Evolutionary conservation across 2,329 filamentous ascomycete species (phyloP).

Genomic region (Paracorniculantispora psalliotae): DNA sequence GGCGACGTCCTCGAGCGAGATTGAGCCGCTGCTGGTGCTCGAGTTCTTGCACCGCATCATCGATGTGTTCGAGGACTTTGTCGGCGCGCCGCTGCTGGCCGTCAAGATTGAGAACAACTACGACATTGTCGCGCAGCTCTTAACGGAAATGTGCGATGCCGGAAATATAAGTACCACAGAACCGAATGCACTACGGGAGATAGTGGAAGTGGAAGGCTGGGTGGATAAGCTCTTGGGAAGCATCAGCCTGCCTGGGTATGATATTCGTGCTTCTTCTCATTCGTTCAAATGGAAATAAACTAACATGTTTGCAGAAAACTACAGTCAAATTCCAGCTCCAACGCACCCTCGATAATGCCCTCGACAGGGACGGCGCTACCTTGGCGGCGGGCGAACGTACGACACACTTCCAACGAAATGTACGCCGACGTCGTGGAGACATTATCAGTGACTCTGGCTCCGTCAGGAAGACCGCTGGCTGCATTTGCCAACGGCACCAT

Average conservation of each 20-base stretch:
- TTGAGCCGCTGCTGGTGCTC: slow-evolving; percentile 82
- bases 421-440: slow-evolving; percentile 96
- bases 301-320: slow-evolving; percentile 32
- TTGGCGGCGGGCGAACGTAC: slow-evolving; percentile 87
- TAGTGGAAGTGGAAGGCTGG: slow-evolving; percentile 87
- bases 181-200: slow-evolving; percentile 83
- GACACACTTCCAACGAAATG: slow-evolving; percentile 94
- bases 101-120: slow-evolving; percentile 85
- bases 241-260: slow-evolving; percentile 73
- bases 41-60: slow-evolving; percentile 93
- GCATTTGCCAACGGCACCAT: slow-evolving; percentile 90
- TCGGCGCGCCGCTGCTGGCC: slow-evolving; percentile 80
- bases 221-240: slow-evolving; percentile 84
- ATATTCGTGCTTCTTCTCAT: background rate
- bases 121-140: slow-evolving; percentile 86
- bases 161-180: slow-evolving; percentile 88
- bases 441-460: slow-evolving; percentile 79
- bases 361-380: slow-evolving; percentile 59
- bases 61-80: slow-evolving; percentile 89
- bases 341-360: slow-evolving; percentile 35
- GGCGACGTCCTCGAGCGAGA: slow-evolving; percentile 77
- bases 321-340: slow-evolving; percentile 33
- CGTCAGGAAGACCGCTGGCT: slow-evolving; percentile 79
- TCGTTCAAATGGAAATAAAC: background rate
- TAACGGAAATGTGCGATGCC: slow-evolving; percentile 95